Evolutionary conservation across 495 filamentous ascomycete species (phyloP).

Genomic region (Parmelia sp.): DNA sequence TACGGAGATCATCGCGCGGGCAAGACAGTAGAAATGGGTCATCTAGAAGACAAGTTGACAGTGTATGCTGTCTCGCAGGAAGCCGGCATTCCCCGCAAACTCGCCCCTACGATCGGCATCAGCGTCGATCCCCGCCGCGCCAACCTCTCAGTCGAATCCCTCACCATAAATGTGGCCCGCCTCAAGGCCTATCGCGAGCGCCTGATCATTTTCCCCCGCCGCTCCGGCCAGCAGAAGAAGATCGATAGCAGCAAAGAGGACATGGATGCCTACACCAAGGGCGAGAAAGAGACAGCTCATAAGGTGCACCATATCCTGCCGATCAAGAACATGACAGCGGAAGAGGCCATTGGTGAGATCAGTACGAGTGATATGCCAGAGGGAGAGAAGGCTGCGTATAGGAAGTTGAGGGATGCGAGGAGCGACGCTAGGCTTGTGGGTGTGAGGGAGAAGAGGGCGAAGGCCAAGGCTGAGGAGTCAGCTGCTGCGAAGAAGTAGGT

Average conservation of each 20-base stretch:
- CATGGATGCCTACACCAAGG: conserved; percentile 50
- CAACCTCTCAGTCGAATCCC: conserved; percentile 92
- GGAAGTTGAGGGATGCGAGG: conserved; percentile 75
- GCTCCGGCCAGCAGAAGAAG: conserved; percentile 82
- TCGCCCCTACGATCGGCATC: conserved; percentile 94
- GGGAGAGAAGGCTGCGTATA: conserved; percentile 76
- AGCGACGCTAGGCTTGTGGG: conserved; percentile 76
- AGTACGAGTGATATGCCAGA: conserved; percentile 71
- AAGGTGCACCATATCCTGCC: conserved; percentile 56
- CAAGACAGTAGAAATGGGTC: neutral
- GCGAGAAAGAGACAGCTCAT: conserved; percentile 57
- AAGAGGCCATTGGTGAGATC: conserved; percentile 64
- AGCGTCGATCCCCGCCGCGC: conserved; percentile 89
- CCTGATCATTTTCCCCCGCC: conserved; percentile 96
- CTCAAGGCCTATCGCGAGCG: conserved; percentile 92
- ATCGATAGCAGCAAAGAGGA: conserved; percentile 84
- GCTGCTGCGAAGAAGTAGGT: conserved; percentile 83
- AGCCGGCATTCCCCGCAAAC: conserved; percentile 89
- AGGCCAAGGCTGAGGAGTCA: conserved; percentile 87
- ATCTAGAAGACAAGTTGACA: conserved; percentile 7
- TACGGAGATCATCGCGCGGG: conserved; percentile 38
- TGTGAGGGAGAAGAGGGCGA: conserved; percentile 84
- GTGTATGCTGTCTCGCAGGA: conserved; percentile 48
- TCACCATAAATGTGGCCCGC: conserved; percentile 88
- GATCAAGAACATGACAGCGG: conserved; percentile 51